Evolutionary conservation across 2,329 filamentous ascomycete species (phyloP).

Genomic region (Fusarium equiseti): DNA sequence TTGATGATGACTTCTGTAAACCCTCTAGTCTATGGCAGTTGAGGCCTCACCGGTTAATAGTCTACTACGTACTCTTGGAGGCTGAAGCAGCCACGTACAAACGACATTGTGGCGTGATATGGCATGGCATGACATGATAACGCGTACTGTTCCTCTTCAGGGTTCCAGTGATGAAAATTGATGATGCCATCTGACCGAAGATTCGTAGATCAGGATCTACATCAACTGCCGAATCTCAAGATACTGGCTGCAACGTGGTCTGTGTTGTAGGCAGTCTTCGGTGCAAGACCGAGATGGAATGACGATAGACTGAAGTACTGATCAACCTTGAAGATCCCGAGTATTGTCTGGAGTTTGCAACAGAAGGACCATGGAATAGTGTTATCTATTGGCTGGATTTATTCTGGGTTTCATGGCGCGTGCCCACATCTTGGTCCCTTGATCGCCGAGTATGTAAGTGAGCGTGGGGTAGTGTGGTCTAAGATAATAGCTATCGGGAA

Average conservation of each 20-base stretch:
- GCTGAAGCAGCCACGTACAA: constrained; percentile 23
- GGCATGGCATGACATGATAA: constrained; percentile 14
- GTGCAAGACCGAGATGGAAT: constrained; percentile 3
- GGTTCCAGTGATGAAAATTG: not conserved
- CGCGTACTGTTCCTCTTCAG: not conserved
- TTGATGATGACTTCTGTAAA: not conserved
- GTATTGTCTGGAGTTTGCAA: not conserved
- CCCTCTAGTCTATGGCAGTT: not conserved
- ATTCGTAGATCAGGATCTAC: constrained; percentile 9
- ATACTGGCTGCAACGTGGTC: constrained; percentile 2
- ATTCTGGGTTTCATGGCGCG: constrained; percentile 20
- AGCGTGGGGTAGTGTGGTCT: constrained; percentile 22
- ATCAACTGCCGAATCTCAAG: constrained; percentile 13
- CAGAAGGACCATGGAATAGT: constrained; percentile 1
- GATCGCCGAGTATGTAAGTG: constrained; percentile 28
- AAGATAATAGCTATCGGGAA: constrained; percentile 9
- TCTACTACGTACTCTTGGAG: constrained; percentile 20
- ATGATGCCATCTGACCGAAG: constrained; percentile 3
- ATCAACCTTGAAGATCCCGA: constrained; percentile 19
- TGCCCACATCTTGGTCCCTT: constrained; percentile 38
- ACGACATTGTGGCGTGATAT: not conserved
- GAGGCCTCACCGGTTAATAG: not conserved
- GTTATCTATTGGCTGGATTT: constrained; percentile 23
- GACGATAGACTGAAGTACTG: constrained; percentile 26
- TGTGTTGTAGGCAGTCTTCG: constrained; percentile 6